Base-by-base conservation (phyloP, 1,284 basidiomycete species). In the Amylostereum areolatum region DNA sequence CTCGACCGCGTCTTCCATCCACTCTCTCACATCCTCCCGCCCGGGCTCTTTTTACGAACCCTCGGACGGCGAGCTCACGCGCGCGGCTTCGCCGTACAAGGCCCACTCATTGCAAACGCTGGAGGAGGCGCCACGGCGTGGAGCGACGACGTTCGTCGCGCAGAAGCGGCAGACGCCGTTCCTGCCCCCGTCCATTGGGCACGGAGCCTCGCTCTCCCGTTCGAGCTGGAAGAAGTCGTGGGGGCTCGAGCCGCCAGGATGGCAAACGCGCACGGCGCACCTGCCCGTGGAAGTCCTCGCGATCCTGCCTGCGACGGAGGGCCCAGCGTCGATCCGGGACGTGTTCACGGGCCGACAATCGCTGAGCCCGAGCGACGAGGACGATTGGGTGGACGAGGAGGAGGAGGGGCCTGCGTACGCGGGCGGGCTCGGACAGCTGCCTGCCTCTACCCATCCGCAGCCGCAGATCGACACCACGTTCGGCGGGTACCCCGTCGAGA, bases 211-310 rank as follows among this genome's bases (percentile, higher is more conserved):
- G 3, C 58, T 81, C 34, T 78, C 83, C 27, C 76, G 85, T n/a
- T 81, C 83, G 18, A 86, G 85, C 60, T 91, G 88, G 88, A 90
- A 88, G 72, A 89, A 89, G 64, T 80, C 83, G 6, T 91, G 89
- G 89, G 88, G 88, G 1, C 68, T 83, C 31, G 89, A 91, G 60
- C 88, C 88, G 4, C 88, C 88, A 5, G 87, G 88, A 5, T 91
- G 88, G 88, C 82, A 85, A 58, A 81, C 74, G 39, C 80, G 87
- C 9, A 77, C 80, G 8, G 75, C 80, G 7, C 80, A 84, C 60
- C 68, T 84, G 3, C 82, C 86, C 0, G 72, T 88, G 32, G 88
- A 90, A 63, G 83, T 89, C 6, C 71, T 89, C 18, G 75, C 76
- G 9, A 76, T 88, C 45, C 81, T 76, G 0, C 80, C 82, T 10